Evolutionary conservation across 371 early-diverging fungal species (phyloP), one percentile per base, ranked within the genome.

Genomic region (Apophysomyces elegans): DNA sequence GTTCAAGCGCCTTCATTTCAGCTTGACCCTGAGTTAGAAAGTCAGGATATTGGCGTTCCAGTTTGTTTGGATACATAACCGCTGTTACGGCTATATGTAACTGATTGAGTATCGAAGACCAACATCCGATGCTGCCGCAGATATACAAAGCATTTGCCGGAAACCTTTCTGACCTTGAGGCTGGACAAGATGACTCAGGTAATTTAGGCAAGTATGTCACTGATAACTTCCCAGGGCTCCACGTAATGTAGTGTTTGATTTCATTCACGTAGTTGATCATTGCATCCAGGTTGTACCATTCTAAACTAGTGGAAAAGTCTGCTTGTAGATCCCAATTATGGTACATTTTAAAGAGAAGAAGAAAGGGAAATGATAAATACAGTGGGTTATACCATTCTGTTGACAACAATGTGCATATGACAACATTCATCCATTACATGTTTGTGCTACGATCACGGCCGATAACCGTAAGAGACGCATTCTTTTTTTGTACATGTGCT

Each of bases 41-140:
- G 9, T 45, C 41, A 7, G 38, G 43, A 35, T 66, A 66, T 38
- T 56, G 7, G 4, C 67, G 61, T 9, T 66, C 43, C 6, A 66
- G 56, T n/a, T 62, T 56, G 32, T 61, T 66, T 13, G 44, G 43
- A 66, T 57, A 37, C 32, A 61, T n/a, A 16, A 61, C 11, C 21
- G 56, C 36, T 7, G 35, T 56, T 18, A 59, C 18, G 3, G 44
- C 37, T 14, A 38, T 13, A 43, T 54, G 16, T 8, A 50, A 5
- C 4, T 38, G 36, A 35, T 66, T 50, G 35, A 66, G 59, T 1
- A 36, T 16, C 11, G 39, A n/a, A 13, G 43, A 32, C 66, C 66
- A 66, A 11, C 41, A 35, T 2, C 68, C 68, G 12, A 47, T 11
- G 4, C 58, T 63, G 36, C 63, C 68, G 35, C 68, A 67, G n/a